Base-by-base conservation (phyloP, 208 protist genomes). In the Trypanosoma cruzi region DNA sequence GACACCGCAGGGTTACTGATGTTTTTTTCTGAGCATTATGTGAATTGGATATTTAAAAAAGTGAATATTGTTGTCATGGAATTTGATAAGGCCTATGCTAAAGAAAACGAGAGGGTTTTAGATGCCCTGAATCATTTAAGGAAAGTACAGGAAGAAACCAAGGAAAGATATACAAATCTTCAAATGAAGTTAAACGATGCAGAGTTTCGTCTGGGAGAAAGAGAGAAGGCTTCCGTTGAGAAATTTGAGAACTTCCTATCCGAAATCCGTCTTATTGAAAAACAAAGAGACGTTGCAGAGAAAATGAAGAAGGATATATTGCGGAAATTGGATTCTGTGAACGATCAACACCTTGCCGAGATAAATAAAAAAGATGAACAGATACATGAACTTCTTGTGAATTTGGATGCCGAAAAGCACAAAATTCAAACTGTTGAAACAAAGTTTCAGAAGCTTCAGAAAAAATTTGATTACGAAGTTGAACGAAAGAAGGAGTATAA, bases 401-500 rank as follows among this genome's bases (percentile, higher is more conserved):
- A 18, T 14, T 22, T 83, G 20, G 32, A 82, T 44, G 32, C 50
- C 18, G 82, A 80, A 46, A 73, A 56, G 34, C 42, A 60, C 6
- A 66, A 60, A 4, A 42, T 18, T 32, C 71, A 71, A 49, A 22
- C 31, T 1, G 34, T 62, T 4, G 70, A 84, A 36, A 62, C 64
- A 22, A 79, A 87, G 34, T 42, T 66, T 13, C 44, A 58, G 31
- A 90, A 84, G 58, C 73, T 94, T 10, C 80, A 78, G 4, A 69
- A 78, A 24, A 82, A 68, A 0, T 24, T 95, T 13, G 77, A 88
- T 42, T 90, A 92, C 36, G 90, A 93, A 67, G 37, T 92, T 29
- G 66, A 64, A 31, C 73, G 90, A 0, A 96, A 96, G 64, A 68
- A 65, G 20, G 88, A 93, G 58, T 96, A 96, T 72, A 96, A 96